These are phyloP conservation scores for Penicillium sp. DNA, from an alignment of 2,329 filamentous ascomycete species.

Conservation along the genomic window DNA sequence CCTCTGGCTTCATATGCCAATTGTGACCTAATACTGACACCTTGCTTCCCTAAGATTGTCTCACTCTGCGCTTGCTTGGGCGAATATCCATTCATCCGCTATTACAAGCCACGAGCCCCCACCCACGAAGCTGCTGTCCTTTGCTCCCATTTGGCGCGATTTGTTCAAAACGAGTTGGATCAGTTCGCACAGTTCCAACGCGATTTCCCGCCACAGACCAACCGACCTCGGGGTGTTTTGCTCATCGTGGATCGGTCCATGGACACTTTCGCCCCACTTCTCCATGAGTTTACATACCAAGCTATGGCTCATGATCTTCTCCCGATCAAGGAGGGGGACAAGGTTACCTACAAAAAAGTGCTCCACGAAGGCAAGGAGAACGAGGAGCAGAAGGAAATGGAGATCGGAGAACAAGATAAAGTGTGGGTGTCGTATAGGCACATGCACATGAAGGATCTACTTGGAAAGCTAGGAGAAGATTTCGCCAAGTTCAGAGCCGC, in stretches of 20 bases:
- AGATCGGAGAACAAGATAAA: slow-evolving; percentile 84
- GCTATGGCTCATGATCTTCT: slow-evolving; percentile 96
- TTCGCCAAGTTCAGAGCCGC: slow-evolving; percentile 89
- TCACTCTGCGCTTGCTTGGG: slow-evolving; percentile 88
- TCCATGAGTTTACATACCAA: slow-evolving; percentile 98
- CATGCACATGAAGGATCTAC: slow-evolving; percentile 95
- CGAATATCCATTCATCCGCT: slow-evolving; percentile 90
- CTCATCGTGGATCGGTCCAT: slow-evolving; percentile 89
- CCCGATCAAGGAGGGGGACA: slow-evolving; percentile 83
- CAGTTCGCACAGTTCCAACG: slow-evolving; percentile 80
- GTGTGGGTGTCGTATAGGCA: slow-evolving; percentile 96
- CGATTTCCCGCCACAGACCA: slow-evolving; percentile 72
- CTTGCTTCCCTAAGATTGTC: slow-evolving; percentile 60
- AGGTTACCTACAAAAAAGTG: slow-evolving; percentile 77
- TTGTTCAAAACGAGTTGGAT: slow-evolving; percentile 89
- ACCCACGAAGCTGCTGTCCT: slow-evolving; percentile 85
- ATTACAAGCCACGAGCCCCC: slow-evolving; percentile 74
- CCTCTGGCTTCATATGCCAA: too few relatives aligned
- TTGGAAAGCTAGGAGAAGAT: slow-evolving; percentile 87
- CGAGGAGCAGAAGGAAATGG: slow-evolving; percentile 83
- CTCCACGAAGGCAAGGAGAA: slow-evolving; percentile 71
- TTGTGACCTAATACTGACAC: slow-evolving; percentile 10
- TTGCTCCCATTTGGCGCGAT: slow-evolving; percentile 82
- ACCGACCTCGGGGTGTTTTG: slow-evolving; percentile 76
- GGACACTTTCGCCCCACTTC: slow-evolving; percentile 80